A percentile compares a stretch with the other conserved stretches of the same genome.
Conservation (phyloP, 1,284 basidiomycete genomes). For the Afroboletus lepidellus region DNA sequence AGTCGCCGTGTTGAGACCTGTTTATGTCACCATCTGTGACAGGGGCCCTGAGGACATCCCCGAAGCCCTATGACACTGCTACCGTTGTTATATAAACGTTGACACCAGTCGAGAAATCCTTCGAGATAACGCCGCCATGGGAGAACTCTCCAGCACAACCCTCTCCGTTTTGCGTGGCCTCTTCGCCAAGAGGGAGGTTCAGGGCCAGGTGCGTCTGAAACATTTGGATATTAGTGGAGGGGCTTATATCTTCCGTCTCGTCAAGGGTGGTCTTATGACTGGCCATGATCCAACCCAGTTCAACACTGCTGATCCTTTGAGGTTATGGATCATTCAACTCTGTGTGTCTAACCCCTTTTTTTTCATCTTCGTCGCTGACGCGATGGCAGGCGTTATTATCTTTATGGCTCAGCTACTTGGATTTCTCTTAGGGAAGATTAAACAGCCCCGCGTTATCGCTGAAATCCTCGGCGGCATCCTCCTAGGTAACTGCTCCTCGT, state of each 20-base stretch:
- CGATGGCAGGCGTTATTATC: slow-evolving; percentile 47
- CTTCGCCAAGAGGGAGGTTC: slow-evolving; percentile 35
- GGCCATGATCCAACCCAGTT: slow-evolving; percentile 70
- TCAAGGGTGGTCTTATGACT: slow-evolving; percentile 67
- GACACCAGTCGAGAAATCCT: neutral
- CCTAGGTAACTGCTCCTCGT: slow-evolving; percentile 47
- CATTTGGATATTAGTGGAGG: neutral
- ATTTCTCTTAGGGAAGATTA: slow-evolving; percentile 65
- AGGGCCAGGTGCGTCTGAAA: slow-evolving; percentile 37
- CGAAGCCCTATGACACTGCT: neutral
- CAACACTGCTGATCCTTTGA: slow-evolving; percentile 70
- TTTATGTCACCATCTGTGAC: neutral
- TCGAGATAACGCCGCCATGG: slow-evolving; percentile 20
- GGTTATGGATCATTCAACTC: slow-evolving; percentile 89
- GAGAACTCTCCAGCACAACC: slow-evolving; percentile 41
- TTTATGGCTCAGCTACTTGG: slow-evolving; percentile 77
- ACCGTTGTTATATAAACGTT: slow-evolving; percentile 1
- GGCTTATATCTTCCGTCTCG: slow-evolving; percentile 1
- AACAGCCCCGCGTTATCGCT: slow-evolving; percentile 85
- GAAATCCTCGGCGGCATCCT: slow-evolving; percentile 89
- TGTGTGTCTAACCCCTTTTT: slow-evolving; percentile 44
- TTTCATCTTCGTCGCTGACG: neutral
- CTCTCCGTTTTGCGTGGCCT: slow-evolving; percentile 36
- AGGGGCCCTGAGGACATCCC: neutral
- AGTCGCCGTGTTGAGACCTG: neutral